These are phyloP conservation scores for Volvox reticuliferus DNA, from an alignment of 139 green algal species.

Conservation along the genomic window DNA sequence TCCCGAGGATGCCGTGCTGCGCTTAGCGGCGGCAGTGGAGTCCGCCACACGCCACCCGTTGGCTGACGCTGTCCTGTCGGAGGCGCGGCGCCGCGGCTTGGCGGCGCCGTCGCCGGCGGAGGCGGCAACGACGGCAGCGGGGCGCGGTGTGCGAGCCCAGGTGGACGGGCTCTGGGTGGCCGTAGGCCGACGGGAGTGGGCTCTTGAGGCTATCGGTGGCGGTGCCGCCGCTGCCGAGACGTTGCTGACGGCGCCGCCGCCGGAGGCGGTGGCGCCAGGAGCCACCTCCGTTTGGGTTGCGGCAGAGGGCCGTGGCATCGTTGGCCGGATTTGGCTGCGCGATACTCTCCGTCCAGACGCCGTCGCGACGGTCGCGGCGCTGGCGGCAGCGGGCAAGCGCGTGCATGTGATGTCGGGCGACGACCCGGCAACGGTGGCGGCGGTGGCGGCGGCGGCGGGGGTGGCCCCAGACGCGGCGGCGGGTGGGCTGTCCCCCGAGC, in stretches of 20 bases:
- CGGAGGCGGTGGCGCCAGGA: conserved; percentile 35
- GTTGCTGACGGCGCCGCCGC: conserved; percentile 12
- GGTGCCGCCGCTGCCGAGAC: not conserved
- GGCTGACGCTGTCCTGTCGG: conserved; percentile 80
- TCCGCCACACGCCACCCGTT: conserved; percentile 85
- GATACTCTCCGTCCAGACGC: conserved; percentile 84
- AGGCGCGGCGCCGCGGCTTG: conserved; percentile 63
- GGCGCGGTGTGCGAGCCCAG: conserved; percentile 60
- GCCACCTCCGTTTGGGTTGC: conserved; percentile 75
- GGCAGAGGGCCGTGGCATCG: conserved; percentile 68
- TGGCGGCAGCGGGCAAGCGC: conserved; percentile 73
- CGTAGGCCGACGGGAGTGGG: conserved; percentile 83
- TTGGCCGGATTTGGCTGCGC: conserved; percentile 74
- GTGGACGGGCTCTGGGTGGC: conserved; percentile 73
- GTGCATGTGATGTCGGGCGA: conserved; percentile 88
- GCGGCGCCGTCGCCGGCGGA: conserved; percentile 47
- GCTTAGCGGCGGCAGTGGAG: conserved; percentile 86
- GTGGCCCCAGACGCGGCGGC: conserved; percentile 39
- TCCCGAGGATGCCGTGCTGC: conserved; percentile 50
- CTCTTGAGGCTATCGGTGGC: conserved; percentile 56
- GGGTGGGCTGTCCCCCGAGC: conserved; percentile 64
- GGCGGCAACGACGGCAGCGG: conserved; percentile 69
- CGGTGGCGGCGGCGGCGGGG: conserved; percentile 71
- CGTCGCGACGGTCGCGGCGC: conserved; percentile 62
- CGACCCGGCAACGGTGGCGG: conserved; percentile 64